Evolutionary conservation across 179 eudicot species (phyloP), one percentile per base, ranked within the genome.

Genomic region (Patellifolia procumbens): DNA sequence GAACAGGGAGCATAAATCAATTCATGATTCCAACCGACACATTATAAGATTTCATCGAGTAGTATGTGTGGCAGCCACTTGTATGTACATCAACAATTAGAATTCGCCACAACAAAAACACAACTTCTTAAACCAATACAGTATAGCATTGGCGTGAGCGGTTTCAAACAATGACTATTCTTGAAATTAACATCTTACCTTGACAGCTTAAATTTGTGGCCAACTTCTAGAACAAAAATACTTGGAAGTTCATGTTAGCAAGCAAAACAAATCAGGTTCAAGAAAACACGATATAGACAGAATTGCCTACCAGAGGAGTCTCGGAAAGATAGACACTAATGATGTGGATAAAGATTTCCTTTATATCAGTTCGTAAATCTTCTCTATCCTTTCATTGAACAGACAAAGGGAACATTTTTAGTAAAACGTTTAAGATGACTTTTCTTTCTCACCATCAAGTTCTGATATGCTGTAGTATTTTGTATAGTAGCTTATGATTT

Each of bases 201-300:
- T 37, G 46, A 20, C 46, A 64, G 10, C 34, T 12, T 46, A 62
- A 11, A 45, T 22, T 26, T 43, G 7, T 37, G 19, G 65, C 52
- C 37, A 39, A 72, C 66, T 20, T 42, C 67, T 7, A 28, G 29
- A 46, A 61, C 10, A 74, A 8, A 11, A 2, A 20, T 10, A 31
- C 70, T 29, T 28, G 6, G 63, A 59, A 28, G 24, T 34, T 7
- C 31, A 61, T 8, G n/a, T 46, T 74, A 60, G 45, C 56, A 49
- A n/a, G 49, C 8, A 62, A 63, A 49, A 49, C 58, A 56, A 73
- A 56, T 56, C 53, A 15, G 15, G 52, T 39, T 37, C 37, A 45
- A 62, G 60, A 28, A 12, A 24, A 39, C 76, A 74, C 16, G 34
- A 63, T 7, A 63, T 63, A 43, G 34, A 63, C 22, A 45, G 60